Evolutionary conservation across 768 basidiomycete genomes (phyloP).

Genomic region (Ramaria sp.): DNA sequence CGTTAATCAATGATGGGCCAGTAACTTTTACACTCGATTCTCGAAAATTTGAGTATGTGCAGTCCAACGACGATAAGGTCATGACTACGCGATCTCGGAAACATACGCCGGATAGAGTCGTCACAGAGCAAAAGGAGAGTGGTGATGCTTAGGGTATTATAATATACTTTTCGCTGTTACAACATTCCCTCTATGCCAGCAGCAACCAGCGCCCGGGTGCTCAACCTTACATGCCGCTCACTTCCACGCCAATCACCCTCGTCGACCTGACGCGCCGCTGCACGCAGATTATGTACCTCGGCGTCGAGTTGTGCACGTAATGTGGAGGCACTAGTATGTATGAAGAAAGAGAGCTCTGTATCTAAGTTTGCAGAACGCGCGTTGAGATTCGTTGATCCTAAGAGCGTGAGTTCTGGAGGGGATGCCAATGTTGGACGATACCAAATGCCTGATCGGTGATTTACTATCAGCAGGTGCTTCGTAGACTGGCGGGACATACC

Average conservation of each 20-base stretch:
- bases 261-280: conserved; percentile 22
- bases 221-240: conserved; percentile 44
- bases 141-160: not conserved
- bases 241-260: conserved; percentile 45
- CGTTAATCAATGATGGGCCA: conserved; percentile 83
- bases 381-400: conserved; percentile 93
- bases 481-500: conserved; percentile 34
- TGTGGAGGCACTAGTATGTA: conserved; percentile 36
- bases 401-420: conserved; percentile 63
- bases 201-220: conserved; percentile 52
- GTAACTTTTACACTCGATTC: conserved; percentile 80
- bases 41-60: conserved; percentile 61
- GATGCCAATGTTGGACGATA: conserved; percentile 44
- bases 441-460: conserved; percentile 62
- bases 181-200: conserved; percentile 57
- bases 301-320: conserved; percentile 39
- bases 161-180: conserved; percentile 20
- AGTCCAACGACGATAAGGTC: not conserved
- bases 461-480: not conserved
- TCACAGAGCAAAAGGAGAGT: not conserved
- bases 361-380: conserved; percentile 85
- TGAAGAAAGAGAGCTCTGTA: conserved; percentile 82
- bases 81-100: not conserved
- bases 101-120: not conserved
- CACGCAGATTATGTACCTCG: conserved; percentile 43